Evolutionary conservation across 2,329 filamentous ascomycete species (phyloP), one percentile per base, ranked within the genome.

Genomic region (Diaporthe australafricana): DNA sequence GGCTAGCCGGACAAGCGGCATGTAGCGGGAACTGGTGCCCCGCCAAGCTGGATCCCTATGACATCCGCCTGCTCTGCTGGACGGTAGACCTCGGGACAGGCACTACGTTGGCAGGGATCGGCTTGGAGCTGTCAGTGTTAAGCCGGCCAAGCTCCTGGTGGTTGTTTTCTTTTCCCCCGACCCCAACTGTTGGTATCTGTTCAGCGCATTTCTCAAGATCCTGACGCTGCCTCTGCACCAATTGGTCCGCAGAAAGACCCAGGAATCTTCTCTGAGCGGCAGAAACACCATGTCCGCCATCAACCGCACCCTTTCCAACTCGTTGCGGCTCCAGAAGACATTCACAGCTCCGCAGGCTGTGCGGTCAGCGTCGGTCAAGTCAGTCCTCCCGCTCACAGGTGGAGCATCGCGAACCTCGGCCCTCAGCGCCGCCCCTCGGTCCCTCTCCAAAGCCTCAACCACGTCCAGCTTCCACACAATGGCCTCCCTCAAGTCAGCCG

Each of bases 301-400:
- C 81, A 84, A 84, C 78, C 86, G 87, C 78, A 85, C 85, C 80
- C 81, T 90, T 77, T 86, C 87, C 76, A 87, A 83, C 84, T 86
- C 87, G 77, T 80, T 89, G 80, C 86, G 86, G 77, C 80, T 86
- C 78, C 83, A 84, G 74, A 81, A 82, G 74, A 78, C 76, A 68
- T 75, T 79, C 78, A 76, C 83, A 80, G 74, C 78, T 80, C 75
- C 79, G 80, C 77, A 80, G 79, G 76, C 78, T 79, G 77, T 77
- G 16, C 81, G 76, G 76, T 80, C 78, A 77, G 79, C 77, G 75
- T 79, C 77, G 76, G 48, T 50, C 50, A 48, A 48, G 66, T 48
- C 66, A 50, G 22, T 40, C n/a, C 79, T 79, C 75, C 80, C 78
- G 77, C 78, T 77, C 75, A 45, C 38, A 63, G 32, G 68, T 56